A percentile compares a stretch with the other conserved stretches of the same genome.
Evolutionary conservation across 2,329 filamentous ascomycete genomes (phyloP).

Genomic region (Paramyrothecium roridum): DNA sequence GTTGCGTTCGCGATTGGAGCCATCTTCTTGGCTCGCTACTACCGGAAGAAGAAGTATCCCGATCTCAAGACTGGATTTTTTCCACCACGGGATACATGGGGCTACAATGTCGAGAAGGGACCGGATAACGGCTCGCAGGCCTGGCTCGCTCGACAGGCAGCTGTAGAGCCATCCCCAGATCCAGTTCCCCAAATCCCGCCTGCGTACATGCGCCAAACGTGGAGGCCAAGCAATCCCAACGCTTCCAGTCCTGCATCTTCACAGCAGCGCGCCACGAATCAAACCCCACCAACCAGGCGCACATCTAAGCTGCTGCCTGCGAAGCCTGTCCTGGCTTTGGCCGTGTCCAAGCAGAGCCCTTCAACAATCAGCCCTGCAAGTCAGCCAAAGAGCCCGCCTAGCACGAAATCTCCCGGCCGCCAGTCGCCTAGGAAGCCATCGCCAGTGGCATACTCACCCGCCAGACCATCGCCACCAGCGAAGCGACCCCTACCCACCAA

Average conservation of each 20-base stretch:
- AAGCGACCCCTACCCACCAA: conserved; percentile 5
- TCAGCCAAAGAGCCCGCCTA: neutral
- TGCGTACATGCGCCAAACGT: neutral
- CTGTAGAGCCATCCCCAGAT: conserved; percentile 2
- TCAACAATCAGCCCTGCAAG: neutral
- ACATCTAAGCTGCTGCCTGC: conserved; percentile 42
- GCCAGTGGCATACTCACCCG: neutral
- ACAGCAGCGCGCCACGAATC: conserved; percentile 16
- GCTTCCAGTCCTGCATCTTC: conserved; percentile 7
- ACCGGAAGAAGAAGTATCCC: conserved; percentile 36
- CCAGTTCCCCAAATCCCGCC: conserved; percentile 1
- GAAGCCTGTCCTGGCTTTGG: conserved; percentile 37
- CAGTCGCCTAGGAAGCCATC: conserved; percentile 6
- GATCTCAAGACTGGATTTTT: conserved; percentile 35
- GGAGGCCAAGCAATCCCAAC: conserved; percentile 12
- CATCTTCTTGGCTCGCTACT: conserved; percentile 39
- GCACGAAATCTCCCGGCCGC: neutral
- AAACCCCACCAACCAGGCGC: conserved; percentile 23
- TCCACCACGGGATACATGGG: conserved; percentile 32
- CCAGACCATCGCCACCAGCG: conserved; percentile 1
- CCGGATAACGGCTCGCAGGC: conserved; percentile 16
- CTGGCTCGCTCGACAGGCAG: conserved; percentile 21
- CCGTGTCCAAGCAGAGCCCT: neutral
- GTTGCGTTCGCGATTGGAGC: conserved; percentile 44
- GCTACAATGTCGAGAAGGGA: conserved; percentile 23